These are phyloP conservation scores for Aspergillus ostianus DNA, from an alignment of 495 filamentous ascomycete genomes.

Conservation along the genomic window DNA sequence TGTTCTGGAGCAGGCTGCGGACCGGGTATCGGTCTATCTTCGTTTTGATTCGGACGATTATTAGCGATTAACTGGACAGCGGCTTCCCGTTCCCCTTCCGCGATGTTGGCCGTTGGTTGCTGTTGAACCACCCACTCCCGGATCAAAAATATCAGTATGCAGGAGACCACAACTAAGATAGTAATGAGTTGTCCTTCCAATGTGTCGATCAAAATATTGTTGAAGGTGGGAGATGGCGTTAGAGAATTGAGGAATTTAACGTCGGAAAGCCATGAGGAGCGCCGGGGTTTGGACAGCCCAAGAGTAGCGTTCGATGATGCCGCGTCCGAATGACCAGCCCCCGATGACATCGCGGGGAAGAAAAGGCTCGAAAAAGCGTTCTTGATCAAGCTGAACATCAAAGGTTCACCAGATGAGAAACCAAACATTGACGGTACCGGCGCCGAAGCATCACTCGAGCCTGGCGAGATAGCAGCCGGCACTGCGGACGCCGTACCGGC, in stretches of 20 bases:
- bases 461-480: conserved; percentile 28
- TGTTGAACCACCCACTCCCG: conserved; percentile 98
- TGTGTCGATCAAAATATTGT: conserved; percentile 76
- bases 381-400: conserved; percentile 48
- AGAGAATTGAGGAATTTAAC: conserved; percentile 69
- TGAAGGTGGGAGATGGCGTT: conserved; percentile 69
- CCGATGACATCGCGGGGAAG: conserved; percentile 37
- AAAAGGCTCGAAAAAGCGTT: conserved; percentile 40
- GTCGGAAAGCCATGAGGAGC: conserved; percentile 62
- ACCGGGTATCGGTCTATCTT: conserved; percentile 12
- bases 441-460: conserved; percentile 27
- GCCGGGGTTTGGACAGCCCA: conserved; percentile 29
- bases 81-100: conserved; percentile 50
- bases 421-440: conserved; percentile 44
- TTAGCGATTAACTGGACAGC: conserved; percentile 42
- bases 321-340: conserved; percentile 16
- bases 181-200: conserved; percentile 94
- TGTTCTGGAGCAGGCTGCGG: conserved; percentile 12
- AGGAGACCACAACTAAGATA: conserved; percentile 80
- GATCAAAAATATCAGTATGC: conserved; percentile 94
- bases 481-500: conserved; percentile 23
- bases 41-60: conserved; percentile 28
- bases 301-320: conserved; percentile 23
- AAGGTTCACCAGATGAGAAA: conserved; percentile 46
- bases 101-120: conserved; percentile 71